Evolutionary conservation across 2,329 filamentous ascomycete species (phyloP), one percentile per base, ranked within the genome.

Genomic region (Aspergillus ochraceoroseus): DNA sequence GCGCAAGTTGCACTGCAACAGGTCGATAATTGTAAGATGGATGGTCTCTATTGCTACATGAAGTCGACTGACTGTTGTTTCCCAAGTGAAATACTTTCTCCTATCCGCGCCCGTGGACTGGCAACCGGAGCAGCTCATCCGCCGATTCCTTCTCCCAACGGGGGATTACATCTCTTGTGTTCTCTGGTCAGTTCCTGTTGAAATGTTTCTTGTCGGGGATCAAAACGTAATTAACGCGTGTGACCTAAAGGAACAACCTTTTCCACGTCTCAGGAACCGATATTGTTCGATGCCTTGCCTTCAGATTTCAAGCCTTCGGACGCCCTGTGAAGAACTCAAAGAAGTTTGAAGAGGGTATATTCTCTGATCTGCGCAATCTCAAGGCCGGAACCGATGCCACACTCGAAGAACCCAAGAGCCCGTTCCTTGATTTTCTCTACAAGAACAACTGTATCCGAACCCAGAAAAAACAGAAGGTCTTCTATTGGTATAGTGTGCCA

Each of bases 381-480:
- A 98, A 98, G 72, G 94, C 92, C 15, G 92, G 92, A 52, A 96
- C 90, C 57, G 92, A 98, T 73, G 92, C 92, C 33, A 95, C 92
- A 28, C 80, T 98, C 46, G 92, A 98, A 70, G 92, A 98, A 73
- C 92, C 92, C 41, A 98, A 98, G 77, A 96, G 90, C 70, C 83
- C 86, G 1, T 98, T 98, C 71, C 79, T 98, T 47, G 92, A 98
- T 69, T 98, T 96, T 66, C 76, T 98, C 30, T 98, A 98, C 80
- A 98, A 98, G 78, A 98, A 98, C 79, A 98, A 98, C 75, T 98
- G 92, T 77, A 98, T 98, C 57, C 83, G 92, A 56, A 98, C 92
- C 25, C 92, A 98, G 70, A 98, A 98, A 81, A 98, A 98, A 77
- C 92, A 98, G 64, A 98, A 98, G 75, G 92, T 98, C 52, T 98